Conservation (phyloP, 176 grass and related monocot species). For the Phragmites australis region DNA sequence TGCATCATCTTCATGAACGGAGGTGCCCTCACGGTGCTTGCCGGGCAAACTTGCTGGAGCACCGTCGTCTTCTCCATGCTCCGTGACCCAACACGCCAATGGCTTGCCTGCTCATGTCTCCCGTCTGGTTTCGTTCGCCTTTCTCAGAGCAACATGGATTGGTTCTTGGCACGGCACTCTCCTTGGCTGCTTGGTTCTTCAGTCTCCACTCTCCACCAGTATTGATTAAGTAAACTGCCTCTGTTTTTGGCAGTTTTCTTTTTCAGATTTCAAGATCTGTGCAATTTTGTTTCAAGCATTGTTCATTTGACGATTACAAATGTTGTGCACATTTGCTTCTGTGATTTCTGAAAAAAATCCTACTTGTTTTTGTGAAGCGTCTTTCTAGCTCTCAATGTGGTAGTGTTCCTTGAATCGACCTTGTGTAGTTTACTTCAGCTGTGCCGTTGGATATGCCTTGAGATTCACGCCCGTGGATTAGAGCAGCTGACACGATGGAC, state of each 20-base stretch:
- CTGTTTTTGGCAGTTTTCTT: neutral
- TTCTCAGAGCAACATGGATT: neutral
- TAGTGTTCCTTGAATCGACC: neutral
- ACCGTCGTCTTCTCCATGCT: neutral
- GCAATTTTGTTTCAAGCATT: too few relatives aligned
- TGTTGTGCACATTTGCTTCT: neutral
- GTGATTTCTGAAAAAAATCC: neutral
- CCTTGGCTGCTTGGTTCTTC: neutral
- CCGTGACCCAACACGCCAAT: neutral
- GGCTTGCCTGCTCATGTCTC: neutral
- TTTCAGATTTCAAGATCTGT: neutral
- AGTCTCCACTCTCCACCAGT: too few relatives aligned
- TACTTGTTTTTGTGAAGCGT: neutral
- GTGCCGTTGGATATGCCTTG: neutral
- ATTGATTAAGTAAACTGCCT: neutral
- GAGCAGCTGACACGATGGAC: neutral
- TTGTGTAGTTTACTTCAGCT: neutral
- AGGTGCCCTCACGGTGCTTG: neutral
- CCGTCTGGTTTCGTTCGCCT: neutral
- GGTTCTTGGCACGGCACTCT: neutral
- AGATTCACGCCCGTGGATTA: neutral
- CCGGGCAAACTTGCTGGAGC: neutral
- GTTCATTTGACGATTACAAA: too few relatives aligned
- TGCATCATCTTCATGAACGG: slow-evolving; percentile 11
- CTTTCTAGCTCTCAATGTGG: neutral